Base-by-base conservation (phyloP, 2,329 filamentous ascomycete species). In the Monosporascus sp. region DNA sequence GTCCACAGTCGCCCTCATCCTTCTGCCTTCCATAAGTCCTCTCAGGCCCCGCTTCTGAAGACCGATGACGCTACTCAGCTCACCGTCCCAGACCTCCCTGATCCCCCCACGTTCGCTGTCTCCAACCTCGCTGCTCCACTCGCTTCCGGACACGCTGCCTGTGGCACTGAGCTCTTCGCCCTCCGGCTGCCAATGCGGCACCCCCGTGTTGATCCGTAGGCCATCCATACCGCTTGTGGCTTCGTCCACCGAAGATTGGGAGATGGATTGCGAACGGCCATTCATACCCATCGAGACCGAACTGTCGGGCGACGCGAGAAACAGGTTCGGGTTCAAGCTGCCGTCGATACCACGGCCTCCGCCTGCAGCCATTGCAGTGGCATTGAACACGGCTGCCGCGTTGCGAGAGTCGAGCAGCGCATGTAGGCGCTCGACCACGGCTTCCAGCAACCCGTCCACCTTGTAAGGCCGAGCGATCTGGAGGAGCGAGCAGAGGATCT, bases 311-410 rank as follows among this genome's bases (percentile, higher is more conserved):
- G 20, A 24, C 58, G 74, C 72, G 6, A 82, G 77, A 62, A 81
- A 84, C 67, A 79, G 84, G 63, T 85, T 85, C 53, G 84, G 84
- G 62, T 85, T 84, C 31, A 85, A 71, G 1, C 75, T 77, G 38
- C 79, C 89, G 51, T 88, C 86, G 27, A 93, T 89, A 48, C 89
- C 89, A 48, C 91, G 84, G 0, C 94, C 94, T 26, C 94, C 92
- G 11, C 94, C 94, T 1, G 94, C 94, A 0, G 92, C 94, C 94
- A 97, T 97, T 51, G 94, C 94, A 0, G 93, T 94, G 0, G 94
- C 94, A 60, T 99, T 99, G 77, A 99, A 99, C 0, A 99, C 92
- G 6, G 94, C 94, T 0, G 94, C 94, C 0, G 94, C 93, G 61
- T 97, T 99, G 47, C 93, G 83, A 48, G 90, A 94, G 68, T 99